Percentiles rank a stretch among this genome's conserved stretches.
phyloP scores from a whole-genome alignment of 345 rosid genomes.

The Rhodamnia rubescens region DNA sequence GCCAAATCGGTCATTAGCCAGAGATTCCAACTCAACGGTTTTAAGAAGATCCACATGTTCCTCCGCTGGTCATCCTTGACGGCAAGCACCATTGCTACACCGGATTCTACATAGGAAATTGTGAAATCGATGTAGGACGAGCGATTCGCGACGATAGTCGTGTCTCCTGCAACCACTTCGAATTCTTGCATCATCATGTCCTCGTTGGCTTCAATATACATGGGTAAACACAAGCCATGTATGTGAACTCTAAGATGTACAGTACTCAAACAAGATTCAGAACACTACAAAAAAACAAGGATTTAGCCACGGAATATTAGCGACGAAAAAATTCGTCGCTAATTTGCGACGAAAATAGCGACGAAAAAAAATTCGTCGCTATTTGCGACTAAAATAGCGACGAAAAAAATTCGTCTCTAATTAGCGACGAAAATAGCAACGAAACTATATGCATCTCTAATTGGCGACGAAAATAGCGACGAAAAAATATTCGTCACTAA shows the following conservation, averaged over 20 bases:
- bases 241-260: background rate
- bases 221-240: background rate
- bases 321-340: too few species aligned
- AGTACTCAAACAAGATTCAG: background rate
- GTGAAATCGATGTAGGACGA: slow-evolving; percentile 47
- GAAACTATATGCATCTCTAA: too few species aligned
- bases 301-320: too few species aligned
- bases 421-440: too few species aligned
- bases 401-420: too few species aligned
- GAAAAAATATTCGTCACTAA: too few species aligned
- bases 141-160: slow-evolving; percentile 34
- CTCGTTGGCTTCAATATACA: background rate
- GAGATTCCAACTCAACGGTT: slow-evolving; percentile 51
- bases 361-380: too few species aligned
- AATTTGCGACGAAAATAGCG: too few species aligned
- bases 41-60: slow-evolving; percentile 55
- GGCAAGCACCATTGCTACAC: slow-evolving; percentile 61
- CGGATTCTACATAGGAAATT: slow-evolving; percentile 53
- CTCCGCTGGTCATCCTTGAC: slow-evolving; percentile 17
- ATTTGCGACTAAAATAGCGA: too few species aligned
- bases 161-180: slow-evolving; percentile 60
- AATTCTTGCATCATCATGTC: slow-evolving; percentile 12
- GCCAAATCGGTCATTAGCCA: slow-evolving; percentile 48
- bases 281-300: too few species aligned
- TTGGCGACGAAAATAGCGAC: too few species aligned